Evolutionary conservation across 495 filamentous ascomycete genomes (phyloP).

Genomic region (Lasiosphaeria hispida): DNA sequence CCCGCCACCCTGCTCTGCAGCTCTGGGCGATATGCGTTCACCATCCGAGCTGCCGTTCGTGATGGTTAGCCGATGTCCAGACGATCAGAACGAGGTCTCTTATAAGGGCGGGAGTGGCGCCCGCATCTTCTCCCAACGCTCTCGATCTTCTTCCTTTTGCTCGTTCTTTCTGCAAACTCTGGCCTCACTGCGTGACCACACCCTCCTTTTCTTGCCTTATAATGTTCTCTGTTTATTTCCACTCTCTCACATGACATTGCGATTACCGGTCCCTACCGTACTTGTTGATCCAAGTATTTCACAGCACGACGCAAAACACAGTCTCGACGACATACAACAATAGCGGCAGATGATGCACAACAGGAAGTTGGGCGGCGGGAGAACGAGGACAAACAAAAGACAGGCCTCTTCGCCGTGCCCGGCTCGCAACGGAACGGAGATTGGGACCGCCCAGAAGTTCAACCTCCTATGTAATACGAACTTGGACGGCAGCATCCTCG

Average conservation of each 20-base stretch:
- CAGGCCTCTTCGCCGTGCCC: constrained; percentile 28
- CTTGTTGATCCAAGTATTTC: constrained; percentile 4
- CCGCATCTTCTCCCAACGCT: not conserved
- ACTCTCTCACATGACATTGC: constrained; percentile 5
- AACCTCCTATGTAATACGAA: constrained; percentile 33
- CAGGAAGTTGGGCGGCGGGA: constrained; percentile 2
- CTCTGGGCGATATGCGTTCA: constrained; percentile 23
- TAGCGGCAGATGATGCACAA: constrained; percentile 12
- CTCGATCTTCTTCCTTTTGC: constrained; percentile 14
- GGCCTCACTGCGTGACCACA: constrained; percentile 14
- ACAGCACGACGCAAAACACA: not conserved
- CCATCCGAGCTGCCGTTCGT: not conserved
- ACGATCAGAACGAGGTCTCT: not conserved
- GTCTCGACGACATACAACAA: not conserved
- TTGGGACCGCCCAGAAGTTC: constrained; percentile 32
- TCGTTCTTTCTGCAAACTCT: constrained; percentile 18
- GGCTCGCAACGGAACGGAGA: constrained; percentile 30
- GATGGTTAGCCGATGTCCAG: not conserved
- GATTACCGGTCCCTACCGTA: not conserved
- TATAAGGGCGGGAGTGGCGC: constrained; percentile 13
- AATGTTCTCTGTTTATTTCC: constrained; percentile 20
- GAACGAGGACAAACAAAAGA: constrained; percentile 8
- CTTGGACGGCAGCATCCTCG: constrained; percentile 25
- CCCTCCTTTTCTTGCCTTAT: constrained; percentile 10
- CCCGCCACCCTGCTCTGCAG: constrained; percentile 12